Evolutionary conservation across 2,329 filamentous ascomycete species (phyloP), one percentile per base, ranked within the genome.

Genomic region (Fusarium heterosporum): DNA sequence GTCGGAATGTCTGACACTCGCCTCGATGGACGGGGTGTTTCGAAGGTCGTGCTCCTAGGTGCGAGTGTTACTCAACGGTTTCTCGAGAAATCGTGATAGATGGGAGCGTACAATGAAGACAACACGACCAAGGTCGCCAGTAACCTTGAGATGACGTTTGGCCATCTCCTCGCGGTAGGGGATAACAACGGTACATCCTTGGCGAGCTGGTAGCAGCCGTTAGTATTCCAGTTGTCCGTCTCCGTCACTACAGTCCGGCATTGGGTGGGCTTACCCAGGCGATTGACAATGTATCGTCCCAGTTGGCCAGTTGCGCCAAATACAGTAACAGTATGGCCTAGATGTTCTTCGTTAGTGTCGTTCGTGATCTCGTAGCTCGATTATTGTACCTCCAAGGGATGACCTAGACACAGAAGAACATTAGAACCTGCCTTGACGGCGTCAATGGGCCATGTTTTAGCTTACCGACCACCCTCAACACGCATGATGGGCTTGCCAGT

Each of bases 121-220:
- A 55, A 99, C 87, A 73, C 93, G 88, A 66, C 96, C 96, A 63
- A 99, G 85, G 80, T 99, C 96, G 81, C 96, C 96, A n/a, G 93
- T 86, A 60, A 97, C 89, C 83, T 98, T 98, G 76, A 99, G 84
- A 83, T 98, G 95, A 73, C 96, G 90, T 87, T 98, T 98, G 73
- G 91, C 85, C 94, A 97, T 98, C 81, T 98, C 96, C 84, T 99
- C 96, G 43, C 96, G 90, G 85, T 89, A 99, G 48, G 96, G 96
- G 61, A 98, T 81, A 61, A 99, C 89, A 39, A 99, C 96, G 38
- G 91, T 97, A 81, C 93, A 97, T 89, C 96, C 96, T 82, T 93
- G 89, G 68, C 92, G 90, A 73, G 96, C 95, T 97, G 49, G 17
- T 54, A 8, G 50, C 51, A 61, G 40, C 58, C 58, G 58, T 77